Evolutionary conservation across 1,284 basidiomycete genomes (phyloP).

Genomic region (Rhodotorula sp.): DNA sequence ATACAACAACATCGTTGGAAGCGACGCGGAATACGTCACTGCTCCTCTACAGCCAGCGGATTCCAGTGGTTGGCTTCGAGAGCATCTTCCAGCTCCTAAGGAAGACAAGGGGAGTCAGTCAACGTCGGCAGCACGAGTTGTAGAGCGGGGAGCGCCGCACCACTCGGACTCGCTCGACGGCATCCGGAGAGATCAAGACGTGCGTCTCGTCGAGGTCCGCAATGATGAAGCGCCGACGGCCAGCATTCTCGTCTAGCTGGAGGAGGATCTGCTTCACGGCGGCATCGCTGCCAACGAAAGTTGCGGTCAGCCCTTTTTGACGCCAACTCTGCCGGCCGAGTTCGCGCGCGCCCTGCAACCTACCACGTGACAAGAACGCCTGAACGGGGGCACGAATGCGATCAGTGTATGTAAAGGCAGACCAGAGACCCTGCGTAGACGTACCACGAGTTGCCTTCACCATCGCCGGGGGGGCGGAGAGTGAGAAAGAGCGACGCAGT

Average conservation of each 20-base stretch:
- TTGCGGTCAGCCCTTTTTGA: not conserved
- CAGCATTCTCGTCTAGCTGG: slow-evolving; percentile 60
- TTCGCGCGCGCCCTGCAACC: not conserved
- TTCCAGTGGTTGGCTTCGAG: slow-evolving; percentile 32
- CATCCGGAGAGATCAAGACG: slow-evolving; percentile 75
- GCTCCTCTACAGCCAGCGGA: slow-evolving; percentile 15
- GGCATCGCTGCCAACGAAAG: slow-evolving; percentile 63
- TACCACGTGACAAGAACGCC: slow-evolving; percentile 41
- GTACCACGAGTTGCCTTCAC: slow-evolving; percentile 40
- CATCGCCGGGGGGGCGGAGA: slow-evolving; percentile 12
- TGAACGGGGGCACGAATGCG: not conserved
- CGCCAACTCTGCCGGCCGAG: not conserved
- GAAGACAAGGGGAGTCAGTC: not conserved
- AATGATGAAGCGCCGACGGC: slow-evolving; percentile 64
- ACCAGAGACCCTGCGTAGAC: not conserved
- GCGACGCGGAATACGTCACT: not conserved
- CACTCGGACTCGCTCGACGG: slow-evolving; percentile 67
- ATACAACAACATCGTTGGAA: not conserved
- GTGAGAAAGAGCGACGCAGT: no score
- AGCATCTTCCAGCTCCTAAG: slow-evolving; percentile 66
- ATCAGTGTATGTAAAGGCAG: rapidly evolving
- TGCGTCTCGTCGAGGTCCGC: slow-evolving; percentile 84
- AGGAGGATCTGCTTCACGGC: slow-evolving; percentile 87
- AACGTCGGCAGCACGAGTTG: no score
- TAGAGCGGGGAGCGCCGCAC: not conserved